phyloP scores from a whole-genome alignment of 192 early-diverging fungal species.

The Gaertneriomyces sp. region DNA sequence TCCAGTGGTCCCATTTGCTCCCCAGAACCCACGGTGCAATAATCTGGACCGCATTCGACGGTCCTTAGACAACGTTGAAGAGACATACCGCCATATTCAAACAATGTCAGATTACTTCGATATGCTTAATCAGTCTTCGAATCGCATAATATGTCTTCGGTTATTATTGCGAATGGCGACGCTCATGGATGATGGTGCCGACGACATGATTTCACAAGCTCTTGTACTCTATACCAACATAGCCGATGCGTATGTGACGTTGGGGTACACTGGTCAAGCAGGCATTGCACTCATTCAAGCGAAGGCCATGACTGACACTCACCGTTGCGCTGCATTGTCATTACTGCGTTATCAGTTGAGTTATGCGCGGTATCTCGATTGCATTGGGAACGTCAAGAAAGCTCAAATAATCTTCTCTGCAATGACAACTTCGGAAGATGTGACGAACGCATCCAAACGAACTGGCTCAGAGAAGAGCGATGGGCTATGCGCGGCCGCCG shows the following conservation, averaged over 20 bases:
- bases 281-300: slow-evolving; percentile 52
- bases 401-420: too few species aligned
- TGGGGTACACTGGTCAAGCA: slow-evolving; percentile 77
- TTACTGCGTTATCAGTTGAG: slow-evolving; percentile 47
- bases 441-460: not conserved
- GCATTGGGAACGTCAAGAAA: slow-evolving; percentile 55
- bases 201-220: slow-evolving; percentile 36
- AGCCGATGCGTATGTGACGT: slow-evolving; percentile 50
- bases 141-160: slow-evolving; percentile 52
- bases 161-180: slow-evolving; percentile 59
- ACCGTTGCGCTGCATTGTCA: slow-evolving; percentile 24
- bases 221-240: slow-evolving; percentile 48
- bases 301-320: slow-evolving; percentile 37
- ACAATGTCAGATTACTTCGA: slow-evolving; percentile 60
- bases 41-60: too few species aligned
- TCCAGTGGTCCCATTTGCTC: slow-evolving; percentile 35
- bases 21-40: too few species aligned
- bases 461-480: too few species aligned
- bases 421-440: not conserved
- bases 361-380: slow-evolving; percentile 56
- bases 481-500: too few species aligned
- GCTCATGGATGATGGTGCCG: slow-evolving; percentile 26
- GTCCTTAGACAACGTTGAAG: slow-evolving; percentile 39
- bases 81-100: slow-evolving; percentile 51
- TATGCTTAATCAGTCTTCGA: slow-evolving; percentile 48